Evolutionary conservation across 2,329 filamentous ascomycete genomes (phyloP), one percentile per base, ranked within the genome.

Genomic region (Hymenotorrendiella dingleyae): DNA sequence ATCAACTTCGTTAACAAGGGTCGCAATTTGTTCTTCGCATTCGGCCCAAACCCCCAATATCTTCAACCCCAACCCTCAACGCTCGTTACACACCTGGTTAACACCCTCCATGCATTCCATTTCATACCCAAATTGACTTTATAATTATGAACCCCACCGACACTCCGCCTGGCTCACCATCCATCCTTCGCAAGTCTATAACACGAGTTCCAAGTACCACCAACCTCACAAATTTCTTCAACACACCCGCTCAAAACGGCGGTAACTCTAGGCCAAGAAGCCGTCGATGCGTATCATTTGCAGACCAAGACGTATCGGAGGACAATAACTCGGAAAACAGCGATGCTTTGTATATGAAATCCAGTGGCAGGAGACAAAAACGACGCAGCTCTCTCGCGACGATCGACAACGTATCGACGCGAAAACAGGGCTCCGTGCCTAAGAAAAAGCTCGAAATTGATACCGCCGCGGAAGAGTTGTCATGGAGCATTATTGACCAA

Each of bases 401-500:
- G n/a, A 49, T 58, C 33, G 50, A 54, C 26, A 57, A 60, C 34
- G 33, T 33, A 11, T 36, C 47, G 3, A 24, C 34, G 14, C 37
- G 35, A 30, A 48, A 33, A 37, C 34, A 45, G 4, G 50, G 52
- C 24, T 49, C 38, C 7, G 30, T 48, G 7, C 41, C 41, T 19
- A 43, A 38, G 6, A 17, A 39, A 6, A 29, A 36, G 16, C 12
- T 40, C 12, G 43, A 40, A 11, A 45, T 39, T 10, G 35, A 40
- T 4, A 14, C 7, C 11, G 27, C 36, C 6, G 38, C 22, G 19
- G 54, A 59, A 20, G 42, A 52, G 14, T 12, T 52, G 12, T 48
- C 54, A n/a, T 55, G 53, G 51, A 47, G 48, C 17, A 49, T 59
- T 7, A 60, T 61, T 22, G 49, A 59, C 22, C 37, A 45, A 23